phyloP scores from a whole-genome alignment of 2,329 filamentous ascomycete species.

The Ophiostoma perfectum region DNA sequence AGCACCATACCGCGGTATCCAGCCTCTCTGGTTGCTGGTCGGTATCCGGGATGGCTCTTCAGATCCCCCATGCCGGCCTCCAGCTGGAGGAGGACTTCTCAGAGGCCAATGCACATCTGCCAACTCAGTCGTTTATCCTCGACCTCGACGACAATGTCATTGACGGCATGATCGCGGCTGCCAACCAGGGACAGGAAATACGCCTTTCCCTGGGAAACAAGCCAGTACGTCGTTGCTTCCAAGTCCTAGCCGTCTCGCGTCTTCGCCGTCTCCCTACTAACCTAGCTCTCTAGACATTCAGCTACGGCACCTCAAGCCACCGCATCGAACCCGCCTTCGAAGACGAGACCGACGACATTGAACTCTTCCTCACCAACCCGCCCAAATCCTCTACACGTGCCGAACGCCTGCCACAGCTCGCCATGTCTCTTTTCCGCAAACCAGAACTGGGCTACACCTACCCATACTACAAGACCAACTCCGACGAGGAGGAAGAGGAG shows the following conservation, averaged over 20 bases:
- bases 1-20: slow-evolving; percentile 5
- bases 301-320: slow-evolving; percentile 49
- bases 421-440: slow-evolving; percentile 47
- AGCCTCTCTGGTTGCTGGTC: slow-evolving; percentile 26
- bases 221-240: slow-evolving; percentile 47
- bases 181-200: slow-evolving; percentile 52
- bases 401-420: slow-evolving; percentile 45
- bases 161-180: slow-evolving; percentile 57
- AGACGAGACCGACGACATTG: slow-evolving; percentile 40
- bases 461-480: slow-evolving; percentile 25
- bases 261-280: neutral
- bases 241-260: neutral
- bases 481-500: slow-evolving; percentile 26
- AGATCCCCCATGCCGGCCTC: slow-evolving; percentile 54
- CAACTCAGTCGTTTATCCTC: slow-evolving; percentile 53
- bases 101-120: slow-evolving; percentile 41
- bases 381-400: slow-evolving; percentile 43
- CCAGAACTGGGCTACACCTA: slow-evolving; percentile 30
- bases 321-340: slow-evolving; percentile 40
- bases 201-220: slow-evolving; percentile 52
- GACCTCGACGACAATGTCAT: slow-evolving; percentile 54
- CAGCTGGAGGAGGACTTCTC: slow-evolving; percentile 51
- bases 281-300: slow-evolving; percentile 42
- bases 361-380: slow-evolving; percentile 50
- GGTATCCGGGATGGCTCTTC: slow-evolving; percentile 38